Base-by-base conservation (phyloP, 306 rosid species). In the Corylus heterophylla region DNA sequence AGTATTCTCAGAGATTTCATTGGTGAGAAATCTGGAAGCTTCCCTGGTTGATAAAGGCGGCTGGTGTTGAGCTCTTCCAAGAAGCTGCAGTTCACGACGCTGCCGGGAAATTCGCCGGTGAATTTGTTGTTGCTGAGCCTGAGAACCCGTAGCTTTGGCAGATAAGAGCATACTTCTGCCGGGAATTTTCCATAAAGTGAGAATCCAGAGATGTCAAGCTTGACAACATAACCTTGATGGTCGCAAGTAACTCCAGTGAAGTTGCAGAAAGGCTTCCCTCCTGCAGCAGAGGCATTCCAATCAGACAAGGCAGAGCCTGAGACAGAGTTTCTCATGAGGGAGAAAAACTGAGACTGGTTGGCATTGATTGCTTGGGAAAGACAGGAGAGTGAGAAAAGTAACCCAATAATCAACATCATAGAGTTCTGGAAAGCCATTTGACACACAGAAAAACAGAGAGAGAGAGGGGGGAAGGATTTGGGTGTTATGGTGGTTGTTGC, bases 221-320 rank as follows among this genome's bases (percentile, higher is more conserved):
- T 51, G 62, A 82, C 74, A 17, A 96, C 90, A 1, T 73, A 74
- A 2, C 91, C 89, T 74, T 86, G 37, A 44, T 67, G 63, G 77
- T 96, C 83, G 77, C 99, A 96, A 2, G 52, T 17, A 8, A 96
- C 86, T 20, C 99, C 98, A 2, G 88, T 77, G 90, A 91, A 85
- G 84, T 83, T 76, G 52, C 99, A 96, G 66, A 81, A 44, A 7
- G 83, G 47, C 42, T 85, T 86, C 8, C 76, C 84, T 31, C 48
- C 76, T 0, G 62, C 44, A 4, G 62, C 44, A 4, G 5, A 78
- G 52, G 76, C 54, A 35, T 89, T 82, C 97, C 98, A 93, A 7
- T 87, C 79, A 16, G 84, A 14, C 25, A 90, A 86, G 75, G 80
- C 35, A 1, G 35, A 31, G 35, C 35, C 93, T 0, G 88, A n/a